Evolutionary conservation across 169 alveolate genomes (phyloP).

Genomic region (Eimeria tenella): DNA sequence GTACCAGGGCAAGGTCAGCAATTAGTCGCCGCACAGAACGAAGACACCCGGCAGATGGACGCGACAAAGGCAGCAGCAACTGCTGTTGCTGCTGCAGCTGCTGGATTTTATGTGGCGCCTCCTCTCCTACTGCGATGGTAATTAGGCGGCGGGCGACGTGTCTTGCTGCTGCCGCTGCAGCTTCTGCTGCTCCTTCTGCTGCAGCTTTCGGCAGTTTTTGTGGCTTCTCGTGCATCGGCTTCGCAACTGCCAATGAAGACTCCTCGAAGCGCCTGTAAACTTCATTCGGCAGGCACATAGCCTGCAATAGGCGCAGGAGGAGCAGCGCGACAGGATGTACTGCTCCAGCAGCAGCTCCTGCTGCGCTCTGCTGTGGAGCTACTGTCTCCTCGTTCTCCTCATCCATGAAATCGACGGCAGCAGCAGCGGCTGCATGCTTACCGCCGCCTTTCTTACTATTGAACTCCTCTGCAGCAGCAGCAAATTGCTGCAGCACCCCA

Average conservation of each 20-base stretch:
- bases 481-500: slow-evolving; percentile 60
- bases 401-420: slow-evolving; percentile 42
- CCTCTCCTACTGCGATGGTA: slow-evolving; percentile 47
- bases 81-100: slow-evolving; percentile 32
- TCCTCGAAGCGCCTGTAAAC: slow-evolving; percentile 42
- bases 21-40: slow-evolving; percentile 65
- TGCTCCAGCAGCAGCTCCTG: slow-evolving; percentile 19
- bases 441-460: slow-evolving; percentile 15
- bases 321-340: slow-evolving; percentile 64
- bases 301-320: slow-evolving; percentile 71
- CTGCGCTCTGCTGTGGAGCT: slow-evolving; percentile 13
- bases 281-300: slow-evolving; percentile 53
- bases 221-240: background rate
- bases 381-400: slow-evolving; percentile 43
- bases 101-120: slow-evolving; percentile 29
- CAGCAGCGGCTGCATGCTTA: slow-evolving; percentile 50
- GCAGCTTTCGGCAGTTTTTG: background rate
- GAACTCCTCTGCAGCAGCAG: slow-evolving; percentile 13
- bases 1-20: slow-evolving; percentile 41
- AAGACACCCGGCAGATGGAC: slow-evolving; percentile 57
- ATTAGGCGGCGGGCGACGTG: slow-evolving; percentile 40
- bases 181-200: slow-evolving; percentile 62
- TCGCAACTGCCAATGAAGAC: background rate
- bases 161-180: slow-evolving; percentile 58
- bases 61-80: slow-evolving; percentile 41